Percentiles rank a stretch among this genome's conserved stretches.
phyloP scores from a whole-genome alignment of 495 filamentous ascomycete genomes.

The Penicillium lividum region DNA sequence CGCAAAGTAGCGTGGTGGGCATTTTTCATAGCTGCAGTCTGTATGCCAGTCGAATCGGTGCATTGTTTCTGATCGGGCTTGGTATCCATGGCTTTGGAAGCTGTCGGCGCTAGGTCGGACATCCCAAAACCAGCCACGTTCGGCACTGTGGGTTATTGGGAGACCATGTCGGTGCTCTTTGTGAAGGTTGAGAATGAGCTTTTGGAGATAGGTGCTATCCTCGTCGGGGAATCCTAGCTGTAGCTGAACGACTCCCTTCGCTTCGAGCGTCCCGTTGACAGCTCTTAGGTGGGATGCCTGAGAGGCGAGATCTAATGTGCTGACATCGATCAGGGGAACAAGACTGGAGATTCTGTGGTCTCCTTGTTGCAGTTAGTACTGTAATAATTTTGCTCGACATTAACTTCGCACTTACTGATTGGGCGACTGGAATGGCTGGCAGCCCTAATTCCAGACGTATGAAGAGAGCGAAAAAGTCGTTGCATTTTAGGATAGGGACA shows the following conservation, averaged over 20 bases:
- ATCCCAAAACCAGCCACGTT: conserved; percentile 41
- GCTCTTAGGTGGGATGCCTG: neutral
- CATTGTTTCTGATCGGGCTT: conserved; percentile 40
- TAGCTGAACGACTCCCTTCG: conserved; percentile 1
- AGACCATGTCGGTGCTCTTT: conserved; percentile 30
- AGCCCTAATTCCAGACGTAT: no score
- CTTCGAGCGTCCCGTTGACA: neutral
- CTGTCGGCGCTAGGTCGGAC: conserved; percentile 21
- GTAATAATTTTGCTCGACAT: no score
- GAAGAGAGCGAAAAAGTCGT: no score
- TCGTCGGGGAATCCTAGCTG: conserved; percentile 26
- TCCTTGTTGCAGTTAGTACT: neutral
- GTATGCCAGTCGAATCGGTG: conserved; percentile 44
- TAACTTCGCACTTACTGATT: no score
- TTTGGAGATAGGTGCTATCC: conserved; percentile 29
- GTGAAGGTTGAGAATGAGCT: conserved; percentile 31
- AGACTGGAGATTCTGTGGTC: neutral
- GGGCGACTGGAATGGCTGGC: no score
- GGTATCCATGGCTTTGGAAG: conserved; percentile 18
- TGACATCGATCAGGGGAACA: neutral
- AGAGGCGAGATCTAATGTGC: neutral
- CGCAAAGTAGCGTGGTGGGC: conserved; percentile 39
- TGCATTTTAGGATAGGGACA: no score
- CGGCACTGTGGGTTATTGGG: conserved; percentile 37
- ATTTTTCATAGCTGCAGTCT: conserved; percentile 41